Conservation (phyloP, 2,329 filamentous ascomycete species). For the Bipolaris gigantea region DNA sequence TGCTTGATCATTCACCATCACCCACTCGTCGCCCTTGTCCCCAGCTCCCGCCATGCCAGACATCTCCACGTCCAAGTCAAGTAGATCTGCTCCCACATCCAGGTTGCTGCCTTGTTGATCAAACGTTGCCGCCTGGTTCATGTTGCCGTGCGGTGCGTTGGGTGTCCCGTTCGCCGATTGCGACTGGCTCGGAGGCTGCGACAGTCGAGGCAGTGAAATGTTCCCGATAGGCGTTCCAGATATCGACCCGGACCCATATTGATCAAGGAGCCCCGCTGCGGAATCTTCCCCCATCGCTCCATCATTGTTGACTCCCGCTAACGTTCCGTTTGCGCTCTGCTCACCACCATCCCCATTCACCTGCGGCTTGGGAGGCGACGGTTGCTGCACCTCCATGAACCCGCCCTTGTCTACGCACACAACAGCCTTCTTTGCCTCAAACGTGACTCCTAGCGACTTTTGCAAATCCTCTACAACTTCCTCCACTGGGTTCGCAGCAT, state of each 20-base stretch:
- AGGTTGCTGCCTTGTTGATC: constrained; percentile 29
- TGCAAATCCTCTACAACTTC: constrained; percentile 78
- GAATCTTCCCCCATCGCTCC: constrained; percentile 42
- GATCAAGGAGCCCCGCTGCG: constrained; percentile 66
- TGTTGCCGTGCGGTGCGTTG: constrained; percentile 31
- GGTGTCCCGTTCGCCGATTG: constrained; percentile 64
- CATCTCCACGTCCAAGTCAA: constrained; percentile 58
- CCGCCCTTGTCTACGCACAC: constrained; percentile 78
- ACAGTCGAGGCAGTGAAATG: constrained; percentile 59
- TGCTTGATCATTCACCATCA: constrained; percentile 37
- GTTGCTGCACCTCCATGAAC: constrained; percentile 59
- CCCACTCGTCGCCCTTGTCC: constrained; percentile 44
- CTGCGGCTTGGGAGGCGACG: constrained; percentile 31
- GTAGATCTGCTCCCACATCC: constrained; percentile 38
- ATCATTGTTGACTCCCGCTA: constrained; percentile 37
- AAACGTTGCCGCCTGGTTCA: constrained; percentile 28
- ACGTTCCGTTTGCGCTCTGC: constrained; percentile 37
- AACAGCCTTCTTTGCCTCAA: constrained; percentile 65
- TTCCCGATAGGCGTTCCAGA: constrained; percentile 62
- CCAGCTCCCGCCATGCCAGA: constrained; percentile 54
- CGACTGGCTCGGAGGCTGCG: constrained; percentile 59
- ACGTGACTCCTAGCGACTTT: constrained; percentile 66
- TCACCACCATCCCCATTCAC: constrained; percentile 36
- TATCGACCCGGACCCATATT: constrained; percentile 67
- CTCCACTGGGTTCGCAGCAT: constrained; percentile 58